These are phyloP conservation scores for Clavispora fructus DNA, from an alignment of 805 yeast species.

Conservation along the genomic window DNA sequence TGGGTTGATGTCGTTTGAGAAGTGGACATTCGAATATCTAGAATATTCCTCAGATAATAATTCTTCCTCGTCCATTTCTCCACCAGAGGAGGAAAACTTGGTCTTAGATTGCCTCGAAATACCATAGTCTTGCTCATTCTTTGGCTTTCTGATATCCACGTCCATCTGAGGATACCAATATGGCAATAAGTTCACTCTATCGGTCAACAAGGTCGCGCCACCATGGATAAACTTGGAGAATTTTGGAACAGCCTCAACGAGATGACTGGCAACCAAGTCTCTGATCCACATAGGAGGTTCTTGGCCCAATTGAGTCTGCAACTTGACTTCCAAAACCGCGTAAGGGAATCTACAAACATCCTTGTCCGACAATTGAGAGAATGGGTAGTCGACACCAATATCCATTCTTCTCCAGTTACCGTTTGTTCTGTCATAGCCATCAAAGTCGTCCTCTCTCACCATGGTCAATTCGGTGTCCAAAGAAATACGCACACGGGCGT, in stretches of 20 bases:
- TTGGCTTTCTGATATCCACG: conserved; percentile 89
- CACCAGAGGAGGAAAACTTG: conserved; percentile 44
- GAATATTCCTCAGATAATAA: conserved; percentile 36
- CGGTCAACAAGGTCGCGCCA: conserved; percentile 84
- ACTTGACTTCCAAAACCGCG: conserved; percentile 94
- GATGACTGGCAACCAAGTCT: conserved; percentile 83
- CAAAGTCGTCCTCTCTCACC: conserved; percentile 97
- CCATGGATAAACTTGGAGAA: conserved; percentile 98
- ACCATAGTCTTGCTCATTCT: conserved; percentile 52
- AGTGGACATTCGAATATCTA: conserved; percentile 33
- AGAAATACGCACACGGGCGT: conserved; percentile 97
- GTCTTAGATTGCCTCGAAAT: conserved; percentile 45
- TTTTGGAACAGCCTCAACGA: conserved; percentile 97
- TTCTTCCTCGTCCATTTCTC: conserved; percentile 68
- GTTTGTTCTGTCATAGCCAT: conserved; percentile 83
- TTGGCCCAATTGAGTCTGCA: conserved; percentile 97
- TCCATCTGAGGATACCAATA: conserved; percentile 98
- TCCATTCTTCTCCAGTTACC: conserved; percentile 98
- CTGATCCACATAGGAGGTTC: conserved; percentile 98
- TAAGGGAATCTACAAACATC: conserved; percentile 95
- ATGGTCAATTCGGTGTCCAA: conserved; percentile 94
- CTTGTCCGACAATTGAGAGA: conserved; percentile 71
- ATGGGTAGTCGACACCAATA: conserved; percentile 97
- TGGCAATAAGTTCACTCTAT: conserved; percentile 78
- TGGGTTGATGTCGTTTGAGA: conserved; percentile 42